A percentile compares a stretch with the other conserved stretches of the same genome.
Evolutionary conservation across 202 grass and related monocot genomes (phyloP).

Genomic region (Setaria italica): DNA sequence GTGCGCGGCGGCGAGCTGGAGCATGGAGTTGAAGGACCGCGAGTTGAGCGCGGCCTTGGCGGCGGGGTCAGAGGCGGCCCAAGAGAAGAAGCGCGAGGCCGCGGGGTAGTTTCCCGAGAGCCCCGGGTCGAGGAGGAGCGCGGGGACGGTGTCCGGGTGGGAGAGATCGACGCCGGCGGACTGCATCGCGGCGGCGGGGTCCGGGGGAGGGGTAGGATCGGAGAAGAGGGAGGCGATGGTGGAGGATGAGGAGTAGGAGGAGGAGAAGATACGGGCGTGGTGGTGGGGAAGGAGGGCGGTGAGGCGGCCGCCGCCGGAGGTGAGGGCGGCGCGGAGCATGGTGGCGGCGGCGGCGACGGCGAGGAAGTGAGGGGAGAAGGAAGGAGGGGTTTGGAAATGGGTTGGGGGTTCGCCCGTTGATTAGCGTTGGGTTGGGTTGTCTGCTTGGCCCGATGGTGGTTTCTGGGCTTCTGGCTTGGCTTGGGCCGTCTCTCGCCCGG

Average conservation of each 20-base stretch:
- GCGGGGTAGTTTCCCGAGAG: slow-evolving; percentile 49
- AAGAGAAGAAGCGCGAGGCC: slow-evolving; percentile 50
- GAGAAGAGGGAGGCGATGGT: slow-evolving; percentile 47
- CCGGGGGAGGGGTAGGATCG: slow-evolving; percentile 6
- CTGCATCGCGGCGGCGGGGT: slow-evolving; percentile 43
- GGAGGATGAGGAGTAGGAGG: slow-evolving; percentile 26
- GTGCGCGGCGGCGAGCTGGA: slow-evolving; percentile 60
- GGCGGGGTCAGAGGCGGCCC: slow-evolving; percentile 35
- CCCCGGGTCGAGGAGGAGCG: slow-evolving; percentile 45
- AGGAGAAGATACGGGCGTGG: slow-evolving; percentile 10
- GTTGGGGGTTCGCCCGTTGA: slow-evolving; percentile 13
- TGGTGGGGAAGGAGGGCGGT: background rate
- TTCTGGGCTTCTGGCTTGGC: background rate
- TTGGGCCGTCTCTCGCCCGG: background rate
- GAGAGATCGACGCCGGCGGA: slow-evolving; percentile 50
- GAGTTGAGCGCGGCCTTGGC: slow-evolving; percentile 50
- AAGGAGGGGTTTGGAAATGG: slow-evolving; percentile 30
- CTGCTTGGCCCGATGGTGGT: background rate
- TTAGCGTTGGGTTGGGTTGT: slow-evolving; percentile 35
- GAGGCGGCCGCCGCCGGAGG: slow-evolving; percentile 42
- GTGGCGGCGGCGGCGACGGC: background rate
- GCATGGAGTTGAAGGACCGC: slow-evolving; percentile 71
- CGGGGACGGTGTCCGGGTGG: slow-evolving; percentile 51
- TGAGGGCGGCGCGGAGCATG: slow-evolving; percentile 50
- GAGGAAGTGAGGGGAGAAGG: too few relatives aligned